These are phyloP conservation scores for Tolypocladium ophioglossoides DNA, from an alignment of 2,329 filamentous ascomycete genomes.

Conservation along the genomic window DNA sequence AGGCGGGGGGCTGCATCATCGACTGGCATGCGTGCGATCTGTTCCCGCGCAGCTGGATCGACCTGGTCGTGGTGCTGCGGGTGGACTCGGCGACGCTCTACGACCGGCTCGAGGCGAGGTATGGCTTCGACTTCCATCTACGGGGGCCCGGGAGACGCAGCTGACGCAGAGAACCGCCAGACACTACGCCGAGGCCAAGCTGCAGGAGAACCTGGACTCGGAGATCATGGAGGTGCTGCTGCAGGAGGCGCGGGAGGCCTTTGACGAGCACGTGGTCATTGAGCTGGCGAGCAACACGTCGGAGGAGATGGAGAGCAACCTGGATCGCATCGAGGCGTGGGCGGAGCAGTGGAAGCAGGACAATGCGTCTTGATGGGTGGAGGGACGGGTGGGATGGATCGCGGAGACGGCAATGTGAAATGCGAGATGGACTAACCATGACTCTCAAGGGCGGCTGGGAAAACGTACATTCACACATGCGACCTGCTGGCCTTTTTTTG, in stretches of 20 bases:
- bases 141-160: too few relatives aligned
- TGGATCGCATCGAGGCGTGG: slow-evolving; percentile 78
- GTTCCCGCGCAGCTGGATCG: slow-evolving; percentile 88
- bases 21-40: slow-evolving; percentile 98
- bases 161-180: slow-evolving; percentile 24
- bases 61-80: slow-evolving; percentile 84
- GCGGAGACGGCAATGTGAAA: background rate
- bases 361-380: background rate
- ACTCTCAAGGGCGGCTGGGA: too few relatives aligned
- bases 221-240: slow-evolving; percentile 96
- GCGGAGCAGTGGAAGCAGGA: slow-evolving; percentile 61
- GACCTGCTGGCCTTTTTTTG: background rate
- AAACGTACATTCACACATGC: background rate
- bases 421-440: background rate
- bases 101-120: slow-evolving; percentile 71
- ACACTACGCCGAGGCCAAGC: slow-evolving; percentile 74
- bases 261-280: slow-evolving; percentile 78
- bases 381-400: background rate
- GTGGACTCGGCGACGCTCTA: slow-evolving; percentile 73
- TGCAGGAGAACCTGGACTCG: slow-evolving; percentile 92
- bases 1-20: slow-evolving; percentile 74
- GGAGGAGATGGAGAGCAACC: slow-evolving; percentile 80
- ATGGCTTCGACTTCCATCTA: slow-evolving; percentile 6
- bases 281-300: slow-evolving; percentile 73
- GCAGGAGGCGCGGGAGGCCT: slow-evolving; percentile 81